These are phyloP conservation scores for Elongisporangium undulatum DNA, from an alignment of 352 stramenopile genomes.

Conservation along the genomic window DNA sequence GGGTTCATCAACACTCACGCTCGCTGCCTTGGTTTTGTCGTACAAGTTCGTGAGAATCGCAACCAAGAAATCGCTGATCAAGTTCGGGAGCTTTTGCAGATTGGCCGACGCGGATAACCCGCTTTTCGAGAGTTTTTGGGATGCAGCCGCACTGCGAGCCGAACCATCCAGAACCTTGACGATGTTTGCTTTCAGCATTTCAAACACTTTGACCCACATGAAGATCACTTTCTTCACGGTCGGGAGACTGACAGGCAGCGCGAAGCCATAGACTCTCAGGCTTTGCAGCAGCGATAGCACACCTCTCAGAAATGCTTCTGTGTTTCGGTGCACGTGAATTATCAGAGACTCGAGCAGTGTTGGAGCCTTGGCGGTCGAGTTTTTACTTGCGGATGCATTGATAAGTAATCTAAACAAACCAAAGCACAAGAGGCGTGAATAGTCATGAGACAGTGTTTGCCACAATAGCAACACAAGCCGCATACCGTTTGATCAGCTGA, in stretches of 20 bases:
- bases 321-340: conserved; percentile 62
- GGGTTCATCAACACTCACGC: conserved; percentile 33
- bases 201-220: conserved; percentile 66
- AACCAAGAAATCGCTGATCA: conserved; percentile 76
- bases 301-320: conserved; percentile 69
- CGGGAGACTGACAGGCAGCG: conserved; percentile 41
- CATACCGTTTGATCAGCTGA: conserved; percentile 66
- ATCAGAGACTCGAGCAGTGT: conserved; percentile 62
- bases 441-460: not conserved
- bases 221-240: conserved; percentile 75
- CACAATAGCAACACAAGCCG: not conserved
- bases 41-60: conserved; percentile 48
- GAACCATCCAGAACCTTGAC: conserved; percentile 16
- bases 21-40: conserved; percentile 8
- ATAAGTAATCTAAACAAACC: conserved; percentile 37
- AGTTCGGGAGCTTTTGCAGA: conserved; percentile 58
- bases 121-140: not conserved
- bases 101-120: conserved; percentile 8
- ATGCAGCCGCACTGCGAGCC: not conserved
- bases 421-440: not conserved
- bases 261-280: conserved; percentile 60
- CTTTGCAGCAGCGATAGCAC: conserved; percentile 66
- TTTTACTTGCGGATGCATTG: conserved; percentile 47
- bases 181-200: conserved; percentile 39
- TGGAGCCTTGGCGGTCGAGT: conserved; percentile 28